These are phyloP conservation scores for Microglena sp. DNA, from an alignment of 139 green algal species.

Conservation along the genomic window DNA sequence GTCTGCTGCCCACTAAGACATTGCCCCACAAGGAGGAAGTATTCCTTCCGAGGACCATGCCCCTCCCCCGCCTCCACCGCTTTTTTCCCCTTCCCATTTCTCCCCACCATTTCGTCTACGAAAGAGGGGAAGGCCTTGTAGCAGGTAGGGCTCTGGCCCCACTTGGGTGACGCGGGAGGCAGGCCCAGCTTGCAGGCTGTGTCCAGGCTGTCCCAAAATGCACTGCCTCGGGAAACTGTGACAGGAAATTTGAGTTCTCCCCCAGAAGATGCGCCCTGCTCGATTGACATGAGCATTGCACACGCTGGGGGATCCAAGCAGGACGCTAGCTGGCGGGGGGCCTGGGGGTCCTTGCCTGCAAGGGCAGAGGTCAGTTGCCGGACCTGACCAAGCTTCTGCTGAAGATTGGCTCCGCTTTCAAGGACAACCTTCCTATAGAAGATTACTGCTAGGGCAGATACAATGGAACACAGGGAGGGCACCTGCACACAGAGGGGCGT, in stretches of 20 bases:
- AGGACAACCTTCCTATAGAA: too few relatives aligned
- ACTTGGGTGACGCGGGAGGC: too few relatives aligned
- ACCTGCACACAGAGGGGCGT: too few relatives aligned
- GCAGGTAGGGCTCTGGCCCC: too few relatives aligned
- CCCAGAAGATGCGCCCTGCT: constrained; percentile 13
- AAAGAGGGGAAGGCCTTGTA: constrained; percentile 40
- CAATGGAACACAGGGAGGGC: too few relatives aligned
- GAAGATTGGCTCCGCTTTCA: too few relatives aligned
- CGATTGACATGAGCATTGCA: constrained; percentile 20
- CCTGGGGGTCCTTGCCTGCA: too few relatives aligned
- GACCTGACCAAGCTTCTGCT: too few relatives aligned
- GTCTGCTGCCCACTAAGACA: constrained; percentile 8
- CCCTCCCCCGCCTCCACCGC: constrained; percentile 45
- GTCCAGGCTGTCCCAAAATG: constrained; percentile 6
- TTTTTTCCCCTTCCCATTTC: neutral
- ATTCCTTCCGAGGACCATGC: constrained; percentile 54
- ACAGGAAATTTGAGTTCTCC: constrained; percentile 9
- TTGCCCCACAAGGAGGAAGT: constrained; percentile 28
- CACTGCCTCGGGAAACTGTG: neutral
- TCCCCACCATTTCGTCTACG: constrained; percentile 19
- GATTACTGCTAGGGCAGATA: too few relatives aligned
- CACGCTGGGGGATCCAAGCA: constrained; percentile 14
- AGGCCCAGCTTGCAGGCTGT: constrained; percentile 8
- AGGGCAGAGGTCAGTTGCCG: too few relatives aligned
- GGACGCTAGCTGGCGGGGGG: constrained; percentile 14